Base-by-base conservation (phyloP, 2,329 filamentous ascomycete genomes). In the Hypoxylon sp. region DNA sequence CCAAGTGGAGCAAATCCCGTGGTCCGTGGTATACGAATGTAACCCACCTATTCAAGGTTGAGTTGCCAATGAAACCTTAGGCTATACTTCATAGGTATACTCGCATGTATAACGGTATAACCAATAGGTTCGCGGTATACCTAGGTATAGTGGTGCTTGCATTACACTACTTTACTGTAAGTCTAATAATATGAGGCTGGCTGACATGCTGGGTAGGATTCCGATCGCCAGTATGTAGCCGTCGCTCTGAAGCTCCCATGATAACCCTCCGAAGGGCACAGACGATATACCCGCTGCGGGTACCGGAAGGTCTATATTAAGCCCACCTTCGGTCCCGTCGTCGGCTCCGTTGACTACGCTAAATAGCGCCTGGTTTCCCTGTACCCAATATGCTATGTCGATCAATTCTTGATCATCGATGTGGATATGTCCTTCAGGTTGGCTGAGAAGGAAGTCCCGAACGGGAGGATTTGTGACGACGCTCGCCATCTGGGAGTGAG, bases 401-500 rank as follows among this genome's bases (percentile, higher is more conserved):
- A 67, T 13, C 1, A 73, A 42, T 21, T 58, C 48, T 2, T 63
- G 51, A 0, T 42, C 43, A 26, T 36, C 44, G 2, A 52, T 37
- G 3, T 40, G 12, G 2, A 27, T 35, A 11, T 49, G 23, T 1
- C 51, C 57, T 4, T 13, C n/a, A 12, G 67, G 63, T 25, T 59
- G 62, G 6, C 67, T 71, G 0, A 75, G 68, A 27, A 78, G 40
- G 31, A 78, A 75, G 7, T 71, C 69, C 4, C 69, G 54, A 15
- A 75, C 72, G 1, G 73, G 71, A 20, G 59, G 17, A 3, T 20
- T 42, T 2, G 73, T 69, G 6, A 79, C 66, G 0, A 74, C 71
- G 12, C 32, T 57, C 0, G 75, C 68, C 60, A 78, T 69, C 30
- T 56, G 25, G n/a, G 74, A 72, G 34, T 76, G 73, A 2, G 71